phyloP scores from a whole-genome alignment of 208 protist genomes.

The Naegleria fowleri region DNA sequence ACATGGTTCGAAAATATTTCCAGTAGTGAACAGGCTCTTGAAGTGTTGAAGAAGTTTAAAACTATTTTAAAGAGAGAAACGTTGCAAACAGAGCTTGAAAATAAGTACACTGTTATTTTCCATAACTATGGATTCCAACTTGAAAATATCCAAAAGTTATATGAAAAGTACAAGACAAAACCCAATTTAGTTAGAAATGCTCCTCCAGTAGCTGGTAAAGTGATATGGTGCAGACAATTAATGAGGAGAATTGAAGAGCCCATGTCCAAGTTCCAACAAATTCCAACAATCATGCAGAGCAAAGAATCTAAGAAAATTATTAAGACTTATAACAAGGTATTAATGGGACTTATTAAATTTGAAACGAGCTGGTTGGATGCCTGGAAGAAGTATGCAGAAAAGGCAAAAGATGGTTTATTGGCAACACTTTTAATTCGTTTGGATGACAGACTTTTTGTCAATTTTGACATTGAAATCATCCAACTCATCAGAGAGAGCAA shows the following conservation, averaged over 20 bases:
- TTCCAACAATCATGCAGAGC: slow-evolving; percentile 83
- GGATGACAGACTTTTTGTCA: slow-evolving; percentile 88
- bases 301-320: slow-evolving; percentile 92
- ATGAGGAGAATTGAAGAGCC: slow-evolving; percentile 89
- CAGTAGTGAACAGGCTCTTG: slow-evolving; percentile 79
- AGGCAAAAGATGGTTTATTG: slow-evolving; percentile 81
- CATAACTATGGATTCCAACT: slow-evolving; percentile 88
- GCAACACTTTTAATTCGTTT: slow-evolving; percentile 85
- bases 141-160: slow-evolving; percentile 88
- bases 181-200: slow-evolving; percentile 86
- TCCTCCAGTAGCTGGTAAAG: slow-evolving; percentile 85
- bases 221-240: slow-evolving; percentile 88
- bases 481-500: slow-evolving; percentile 93
- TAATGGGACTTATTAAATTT: slow-evolving; percentile 86
- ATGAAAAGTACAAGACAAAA: slow-evolving; percentile 86
- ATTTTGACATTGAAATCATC: slow-evolving; percentile 92
- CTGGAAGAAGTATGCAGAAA: slow-evolving; percentile 85
- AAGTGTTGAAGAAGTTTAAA: slow-evolving; percentile 85
- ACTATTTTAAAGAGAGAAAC: slow-evolving; percentile 78
- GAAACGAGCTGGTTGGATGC: slow-evolving; percentile 88
- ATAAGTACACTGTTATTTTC: slow-evolving; percentile 91
- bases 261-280: slow-evolving; percentile 90
- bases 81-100: slow-evolving; percentile 81
- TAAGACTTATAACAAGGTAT: slow-evolving; percentile 90
- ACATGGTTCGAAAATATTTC: slow-evolving; percentile 89